A percentile compares a stretch with the other conserved stretches of the same genome.
Conservation (phyloP, 805 yeast genomes). For the Clavispora carvajalis region DNA sequence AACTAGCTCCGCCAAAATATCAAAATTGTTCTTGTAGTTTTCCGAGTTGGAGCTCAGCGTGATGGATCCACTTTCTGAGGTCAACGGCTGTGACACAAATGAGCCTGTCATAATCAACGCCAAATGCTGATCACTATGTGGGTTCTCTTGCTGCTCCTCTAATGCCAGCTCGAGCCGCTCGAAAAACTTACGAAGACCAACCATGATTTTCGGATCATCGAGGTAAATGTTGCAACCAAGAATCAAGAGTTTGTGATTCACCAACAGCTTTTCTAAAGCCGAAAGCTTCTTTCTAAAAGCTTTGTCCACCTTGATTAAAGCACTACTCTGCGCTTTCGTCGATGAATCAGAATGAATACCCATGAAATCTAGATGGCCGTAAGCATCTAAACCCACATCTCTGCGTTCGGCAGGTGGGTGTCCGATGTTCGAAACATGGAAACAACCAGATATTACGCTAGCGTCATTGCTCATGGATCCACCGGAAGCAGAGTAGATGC, state of each 20-base stretch:
- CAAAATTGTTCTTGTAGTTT: constrained; percentile 63
- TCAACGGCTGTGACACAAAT: constrained; percentile 62
- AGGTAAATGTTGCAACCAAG: constrained; percentile 73
- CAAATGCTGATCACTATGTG: constrained; percentile 41
- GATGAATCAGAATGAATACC: constrained; percentile 32
- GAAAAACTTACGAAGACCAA: constrained; percentile 63
- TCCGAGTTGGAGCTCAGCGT: constrained; percentile 47
- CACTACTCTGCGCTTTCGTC: constrained; percentile 8
- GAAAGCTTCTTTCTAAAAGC: constrained; percentile 51
- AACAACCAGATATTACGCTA: constrained; percentile 39
- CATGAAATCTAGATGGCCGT: constrained; percentile 73
- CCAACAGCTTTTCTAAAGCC: constrained; percentile 50
- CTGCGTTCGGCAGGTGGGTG: constrained; percentile 89
- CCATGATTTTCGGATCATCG: constrained; percentile 54
- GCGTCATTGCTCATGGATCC: constrained; percentile 31
- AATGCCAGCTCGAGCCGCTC: constrained; percentile 37
- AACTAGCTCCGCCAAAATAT: constrained; percentile 62
- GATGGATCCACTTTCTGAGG: constrained; percentile 47
- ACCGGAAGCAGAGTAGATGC: constrained; percentile 68
- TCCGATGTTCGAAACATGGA: constrained; percentile 69
- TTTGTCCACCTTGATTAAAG: constrained; percentile 52
- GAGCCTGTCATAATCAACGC: constrained; percentile 81
- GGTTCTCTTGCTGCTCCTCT: constrained; percentile 19
- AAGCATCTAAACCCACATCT: constrained; percentile 57
- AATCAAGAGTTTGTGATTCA: constrained; percentile 56